Evolutionary conservation across 2,329 filamentous ascomycete species (phyloP).

Genomic region (Zelopaecilomyces penicillatus): DNA sequence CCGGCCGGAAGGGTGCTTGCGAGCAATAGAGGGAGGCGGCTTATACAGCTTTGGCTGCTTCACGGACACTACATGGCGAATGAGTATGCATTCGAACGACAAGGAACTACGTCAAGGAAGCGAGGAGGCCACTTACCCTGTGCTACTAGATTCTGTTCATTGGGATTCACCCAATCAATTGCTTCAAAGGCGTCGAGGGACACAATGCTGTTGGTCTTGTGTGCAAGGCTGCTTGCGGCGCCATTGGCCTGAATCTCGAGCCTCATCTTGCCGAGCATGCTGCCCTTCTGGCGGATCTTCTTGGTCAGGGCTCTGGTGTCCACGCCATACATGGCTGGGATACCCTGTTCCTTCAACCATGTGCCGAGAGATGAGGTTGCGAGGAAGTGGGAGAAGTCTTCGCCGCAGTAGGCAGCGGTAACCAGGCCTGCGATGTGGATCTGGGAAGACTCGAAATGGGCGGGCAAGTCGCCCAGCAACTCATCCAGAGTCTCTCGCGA

Average conservation of each 20-base stretch:
- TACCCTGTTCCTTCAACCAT: slow-evolving; percentile 93
- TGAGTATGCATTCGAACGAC: slow-evolving; percentile 28
- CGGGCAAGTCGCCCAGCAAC: slow-evolving; percentile 76
- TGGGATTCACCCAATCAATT: slow-evolving; percentile 85
- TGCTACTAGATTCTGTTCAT: slow-evolving; percentile 83
- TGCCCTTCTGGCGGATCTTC: slow-evolving; percentile 85
- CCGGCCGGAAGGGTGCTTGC: slow-evolving; percentile 83
- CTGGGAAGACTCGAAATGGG: slow-evolving; percentile 84
- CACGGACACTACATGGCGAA: slow-evolving; percentile 64
- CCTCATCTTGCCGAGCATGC: slow-evolving; percentile 89
- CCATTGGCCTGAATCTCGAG: slow-evolving; percentile 50
- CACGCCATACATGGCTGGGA: slow-evolving; percentile 90
- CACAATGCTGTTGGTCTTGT: slow-evolving; percentile 14
- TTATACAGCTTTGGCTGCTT: slow-evolving; percentile 78
- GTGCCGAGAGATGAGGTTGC: slow-evolving; percentile 82
- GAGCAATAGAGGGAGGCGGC: slow-evolving; percentile 61
- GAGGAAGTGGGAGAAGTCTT: slow-evolving; percentile 92
- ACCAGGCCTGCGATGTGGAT: slow-evolving; percentile 93
- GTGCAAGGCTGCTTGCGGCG: slow-evolving; percentile 24
- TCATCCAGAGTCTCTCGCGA: slow-evolving; percentile 77
- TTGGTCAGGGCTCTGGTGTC: slow-evolving; percentile 93
- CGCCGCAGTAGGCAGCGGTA: slow-evolving; percentile 83
- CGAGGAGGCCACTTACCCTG: slow-evolving; percentile 61
- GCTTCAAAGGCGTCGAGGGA: slow-evolving; percentile 56
- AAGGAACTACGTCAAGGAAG: slow-evolving; percentile 7